phyloP scores from a whole-genome alignment of 495 filamentous ascomycete genomes.

The Penicillium lividum region DNA sequence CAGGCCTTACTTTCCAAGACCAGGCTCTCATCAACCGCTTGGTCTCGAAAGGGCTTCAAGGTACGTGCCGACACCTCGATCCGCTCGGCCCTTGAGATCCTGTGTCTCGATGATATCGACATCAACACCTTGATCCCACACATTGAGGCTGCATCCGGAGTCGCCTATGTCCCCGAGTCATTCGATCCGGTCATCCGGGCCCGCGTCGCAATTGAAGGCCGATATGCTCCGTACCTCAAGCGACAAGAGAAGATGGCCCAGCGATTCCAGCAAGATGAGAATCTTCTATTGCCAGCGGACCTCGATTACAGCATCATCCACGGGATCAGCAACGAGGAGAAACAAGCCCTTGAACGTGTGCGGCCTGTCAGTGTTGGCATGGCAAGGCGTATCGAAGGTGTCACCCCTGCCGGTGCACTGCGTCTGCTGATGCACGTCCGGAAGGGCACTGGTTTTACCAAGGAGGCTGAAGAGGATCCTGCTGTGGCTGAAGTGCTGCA shows the following conservation, averaged over 20 bases:
- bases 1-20: constrained; percentile 56
- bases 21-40: constrained; percentile 56
- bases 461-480: constrained; percentile 18
- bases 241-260: constrained; percentile 65
- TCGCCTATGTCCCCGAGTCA: constrained; percentile 42
- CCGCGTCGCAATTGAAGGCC: constrained; percentile 75
- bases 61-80: constrained; percentile 59
- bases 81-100: constrained; percentile 73
- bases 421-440: constrained; percentile 47
- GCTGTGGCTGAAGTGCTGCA: constrained; percentile 18
- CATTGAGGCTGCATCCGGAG: constrained; percentile 48
- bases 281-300: constrained; percentile 67
- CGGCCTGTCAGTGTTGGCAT: constrained; percentile 83
- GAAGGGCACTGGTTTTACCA: constrained; percentile 25
- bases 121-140: constrained; percentile 53
- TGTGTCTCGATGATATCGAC: constrained; percentile 60
- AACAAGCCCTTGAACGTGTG: constrained; percentile 62
- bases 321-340: constrained; percentile 80
- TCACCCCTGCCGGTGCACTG: constrained; percentile 54
- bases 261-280: constrained; percentile 74
- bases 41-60: constrained; percentile 69
- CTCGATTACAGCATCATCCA: constrained; percentile 72
- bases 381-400: constrained; percentile 83
- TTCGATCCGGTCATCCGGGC: constrained; percentile 58
- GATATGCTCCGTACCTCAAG: constrained; percentile 81